phyloP scores from a whole-genome alignment of 257 asterid species.

The Solanum neorickii region DNA sequence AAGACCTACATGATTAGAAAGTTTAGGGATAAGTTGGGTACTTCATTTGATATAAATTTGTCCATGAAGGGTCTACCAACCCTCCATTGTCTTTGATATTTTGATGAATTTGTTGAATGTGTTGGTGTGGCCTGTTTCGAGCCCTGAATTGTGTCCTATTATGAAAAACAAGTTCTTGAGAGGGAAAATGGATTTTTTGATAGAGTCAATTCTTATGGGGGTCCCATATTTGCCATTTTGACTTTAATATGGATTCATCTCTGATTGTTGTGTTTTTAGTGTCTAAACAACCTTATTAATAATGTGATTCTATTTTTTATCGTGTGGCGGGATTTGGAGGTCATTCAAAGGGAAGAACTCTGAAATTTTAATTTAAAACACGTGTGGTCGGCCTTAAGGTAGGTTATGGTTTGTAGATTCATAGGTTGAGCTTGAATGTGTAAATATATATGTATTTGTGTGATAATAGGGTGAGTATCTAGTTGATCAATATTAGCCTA shows the following conservation, averaged over 20 bases:
- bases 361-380: background rate
- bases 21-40: too few relatives aligned
- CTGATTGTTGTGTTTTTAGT: too few relatives aligned
- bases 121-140: background rate
- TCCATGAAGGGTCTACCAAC: background rate
- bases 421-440: background rate
- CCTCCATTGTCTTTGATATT: background rate
- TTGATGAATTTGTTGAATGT: background rate
- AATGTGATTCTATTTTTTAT: background rate
- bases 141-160: background rate
- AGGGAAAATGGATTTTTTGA: background rate
- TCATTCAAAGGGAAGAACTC: background rate
- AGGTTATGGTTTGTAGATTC: background rate
- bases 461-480: background rate
- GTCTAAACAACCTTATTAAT: background rate
- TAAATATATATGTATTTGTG: background rate
- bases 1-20: too few relatives aligned
- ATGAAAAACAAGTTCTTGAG: background rate
- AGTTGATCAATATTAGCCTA: too few relatives aligned
- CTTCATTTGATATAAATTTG: background rate
- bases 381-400: background rate
- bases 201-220: background rate
- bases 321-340: background rate
- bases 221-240: background rate
- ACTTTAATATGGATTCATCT: background rate